Evolutionary conservation across 2,329 filamentous ascomycete species (phyloP).

Genomic region (Xylaria digitata): DNA sequence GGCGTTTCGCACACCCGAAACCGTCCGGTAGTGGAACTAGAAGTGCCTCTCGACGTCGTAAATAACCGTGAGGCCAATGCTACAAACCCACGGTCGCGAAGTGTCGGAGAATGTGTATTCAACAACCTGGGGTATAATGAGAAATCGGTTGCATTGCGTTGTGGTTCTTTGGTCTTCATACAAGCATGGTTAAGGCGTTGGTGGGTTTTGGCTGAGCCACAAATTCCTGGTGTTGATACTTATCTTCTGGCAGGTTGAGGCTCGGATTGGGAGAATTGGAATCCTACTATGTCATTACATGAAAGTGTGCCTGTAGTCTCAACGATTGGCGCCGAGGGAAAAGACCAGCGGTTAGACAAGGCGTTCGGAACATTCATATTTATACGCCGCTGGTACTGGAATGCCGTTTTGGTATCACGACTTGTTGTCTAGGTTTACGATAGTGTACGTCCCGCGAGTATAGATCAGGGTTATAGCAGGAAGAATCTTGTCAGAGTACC

Average conservation of each 20-base stretch:
- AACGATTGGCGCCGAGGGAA: neutral
- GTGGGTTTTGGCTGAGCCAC: neutral
- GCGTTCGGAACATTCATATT: slow-evolving; percentile 5
- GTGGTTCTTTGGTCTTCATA: slow-evolving; percentile 3
- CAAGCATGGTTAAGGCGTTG: slow-evolving; percentile 22
- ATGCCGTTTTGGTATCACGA: neutral
- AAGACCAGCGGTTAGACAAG: neutral
- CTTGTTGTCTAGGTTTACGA: neutral
- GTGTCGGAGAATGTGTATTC: neutral
- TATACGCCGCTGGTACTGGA: neutral
- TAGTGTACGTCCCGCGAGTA: neutral
- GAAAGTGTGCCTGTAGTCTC: neutral
- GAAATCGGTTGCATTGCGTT: neutral
- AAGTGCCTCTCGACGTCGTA: neutral
- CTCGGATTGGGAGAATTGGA: neutral
- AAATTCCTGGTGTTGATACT: neutral
- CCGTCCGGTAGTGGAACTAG: neutral
- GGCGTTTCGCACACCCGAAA: neutral
- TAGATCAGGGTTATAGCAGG: neutral
- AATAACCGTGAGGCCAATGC: neutral
- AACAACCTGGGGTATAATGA: neutral
- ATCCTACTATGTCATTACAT: neutral
- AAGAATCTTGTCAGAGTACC: neutral
- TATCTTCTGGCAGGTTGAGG: neutral
- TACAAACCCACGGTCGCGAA: neutral